Evolutionary conservation across 2,329 filamentous ascomycete genomes (phyloP), one percentile per base, ranked within the genome.

Genomic region (Aspergillus hortae): DNA sequence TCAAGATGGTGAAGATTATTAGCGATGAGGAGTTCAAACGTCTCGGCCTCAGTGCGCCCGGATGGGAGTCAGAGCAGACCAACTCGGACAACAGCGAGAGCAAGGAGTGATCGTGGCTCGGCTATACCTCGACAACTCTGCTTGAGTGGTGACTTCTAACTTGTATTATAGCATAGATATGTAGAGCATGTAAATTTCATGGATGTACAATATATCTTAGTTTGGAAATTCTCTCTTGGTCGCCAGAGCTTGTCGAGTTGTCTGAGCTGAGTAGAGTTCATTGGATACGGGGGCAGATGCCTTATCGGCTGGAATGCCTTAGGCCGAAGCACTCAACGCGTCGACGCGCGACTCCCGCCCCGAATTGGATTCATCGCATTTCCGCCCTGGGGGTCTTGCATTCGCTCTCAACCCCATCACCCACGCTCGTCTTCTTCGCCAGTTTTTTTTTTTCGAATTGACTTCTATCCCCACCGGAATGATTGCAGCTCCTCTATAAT

Each of bases 1-100:
- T 85, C 33, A 80, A 80, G 59, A 69, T 84, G 19, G 74, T 85
- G 27, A 75, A 77, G 43, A 74, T 86, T 40, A 66, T 85, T 4
- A 70, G 73, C 11, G 82, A 85, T 52, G 74, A 77, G 33, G 74
- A 81, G 19, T 84, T 78, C 57, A 72, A 74, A 45, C 67, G 67
- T 11, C 62, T 66, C 41, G 77, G 77, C 1, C 64, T 78, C 17
- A 71, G 67, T 12, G 77, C 72, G 36, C 78, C 79, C 14, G 80
- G 80, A 2, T 83, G 79, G 79, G 71, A 77, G 49, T 70, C 71
- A 27, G 55, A 62, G 19, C 23, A 27, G 4, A 12, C 49, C 19
- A 42, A 51, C 25, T 17, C 43, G 3, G 49, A 46, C 19, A 27
- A 36, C 11, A 30, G 17, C 12, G 40, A 42, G 40, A 25, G 14